A percentile compares a stretch with the other conserved stretches of the same genome.
These are phyloP conservation scores for Vitellaria paradoxa DNA, from an alignment of 179 eudicot species.

Conservation along the genomic window DNA sequence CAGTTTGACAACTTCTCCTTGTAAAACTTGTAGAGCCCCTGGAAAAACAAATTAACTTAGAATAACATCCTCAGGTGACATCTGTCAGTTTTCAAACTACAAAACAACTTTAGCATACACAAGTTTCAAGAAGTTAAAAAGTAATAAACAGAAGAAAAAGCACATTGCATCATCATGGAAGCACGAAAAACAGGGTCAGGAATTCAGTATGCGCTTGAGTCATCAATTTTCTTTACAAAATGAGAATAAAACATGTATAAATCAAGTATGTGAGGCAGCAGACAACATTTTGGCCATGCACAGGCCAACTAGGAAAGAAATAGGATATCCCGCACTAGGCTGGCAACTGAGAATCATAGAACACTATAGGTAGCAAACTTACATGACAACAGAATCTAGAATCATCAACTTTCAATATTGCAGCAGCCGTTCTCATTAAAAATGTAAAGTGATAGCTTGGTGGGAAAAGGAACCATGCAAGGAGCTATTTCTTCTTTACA, in stretches of 20 bases:
- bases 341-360: not conserved
- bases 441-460: not conserved
- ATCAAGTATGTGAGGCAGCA: not conserved
- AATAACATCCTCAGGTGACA: not conserved
- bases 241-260: not conserved
- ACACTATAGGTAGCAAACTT: not conserved
- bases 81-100: not conserved
- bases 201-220: not conserved
- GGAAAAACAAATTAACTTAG: slow-evolving; percentile 16
- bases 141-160: not conserved
- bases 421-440: not conserved
- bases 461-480: slow-evolving; percentile 1
- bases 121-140: not conserved
- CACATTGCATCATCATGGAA: not conserved
- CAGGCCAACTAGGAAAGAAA: not conserved
- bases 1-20: slow-evolving; percentile 95
- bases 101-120: not conserved
- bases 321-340: not conserved
- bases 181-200: not conserved
- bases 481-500: not conserved
- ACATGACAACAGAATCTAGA: not conserved
- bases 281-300: not conserved
- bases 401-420: not conserved
- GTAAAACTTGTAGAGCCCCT: slow-evolving; percentile 81
- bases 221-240: not conserved